Evolutionary conservation across 768 basidiomycete species (phyloP).

Genomic region (Amanita jacksonii): DNA sequence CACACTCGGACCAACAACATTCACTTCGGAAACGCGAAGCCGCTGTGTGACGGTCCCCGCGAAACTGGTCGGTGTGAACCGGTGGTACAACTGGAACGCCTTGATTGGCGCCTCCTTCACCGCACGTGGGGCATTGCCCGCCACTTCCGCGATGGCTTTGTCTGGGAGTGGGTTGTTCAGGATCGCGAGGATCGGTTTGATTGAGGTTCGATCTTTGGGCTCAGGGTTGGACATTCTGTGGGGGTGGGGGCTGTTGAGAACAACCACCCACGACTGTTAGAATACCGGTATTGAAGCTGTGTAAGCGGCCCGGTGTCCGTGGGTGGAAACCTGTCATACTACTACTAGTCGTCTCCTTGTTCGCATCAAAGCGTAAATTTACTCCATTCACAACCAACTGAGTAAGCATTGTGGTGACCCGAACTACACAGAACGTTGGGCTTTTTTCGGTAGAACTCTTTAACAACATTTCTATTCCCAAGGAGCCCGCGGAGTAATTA

Average conservation of each 20-base stretch:
- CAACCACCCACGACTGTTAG: too few relatives aligned
- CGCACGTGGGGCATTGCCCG: constrained; percentile 26
- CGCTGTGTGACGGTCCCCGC: constrained; percentile 19
- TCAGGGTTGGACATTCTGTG: background rate
- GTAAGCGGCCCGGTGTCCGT: too few relatives aligned
- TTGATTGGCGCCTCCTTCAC: constrained; percentile 29
- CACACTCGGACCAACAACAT: constrained; percentile 24
- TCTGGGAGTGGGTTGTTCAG: constrained; percentile 15
- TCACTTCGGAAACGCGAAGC: constrained; percentile 29
- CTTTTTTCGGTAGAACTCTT: too few relatives aligned
- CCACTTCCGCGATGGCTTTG: constrained; percentile 17
- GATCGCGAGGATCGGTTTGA: background rate
- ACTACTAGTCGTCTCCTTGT: too few relatives aligned
- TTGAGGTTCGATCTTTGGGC: background rate
- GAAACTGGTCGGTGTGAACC: constrained; percentile 20
- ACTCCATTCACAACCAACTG: too few relatives aligned
- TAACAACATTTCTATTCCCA: too few relatives aligned
- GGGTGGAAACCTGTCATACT: too few relatives aligned
- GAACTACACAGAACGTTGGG: too few relatives aligned
- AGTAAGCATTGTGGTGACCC: too few relatives aligned
- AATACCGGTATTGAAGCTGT: too few relatives aligned
- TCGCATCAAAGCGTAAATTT: too few relatives aligned
- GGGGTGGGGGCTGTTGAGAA: background rate
- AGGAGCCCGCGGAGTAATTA: too few relatives aligned
- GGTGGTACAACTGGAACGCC: constrained; percentile 26